Evolutionary conservation across 192 early-diverging fungal genomes (phyloP), one percentile per base, ranked within the genome.

Genomic region (Coemansia sp.): DNA sequence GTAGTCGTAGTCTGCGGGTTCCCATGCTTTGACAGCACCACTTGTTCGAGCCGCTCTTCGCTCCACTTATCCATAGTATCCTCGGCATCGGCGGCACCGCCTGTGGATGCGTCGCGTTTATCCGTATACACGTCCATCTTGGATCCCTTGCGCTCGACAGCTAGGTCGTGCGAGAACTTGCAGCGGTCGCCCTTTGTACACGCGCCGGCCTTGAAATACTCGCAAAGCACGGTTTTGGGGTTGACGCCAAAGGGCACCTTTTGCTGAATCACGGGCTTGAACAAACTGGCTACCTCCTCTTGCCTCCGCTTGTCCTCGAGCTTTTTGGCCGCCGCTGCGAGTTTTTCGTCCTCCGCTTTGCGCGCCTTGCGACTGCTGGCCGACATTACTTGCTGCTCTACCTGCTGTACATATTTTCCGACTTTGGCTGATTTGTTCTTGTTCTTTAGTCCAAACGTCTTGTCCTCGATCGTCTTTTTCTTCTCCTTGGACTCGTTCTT

Each of bases 361-460:
- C 56, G 46, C 22, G 51, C 65, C 70, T 92, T 87, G 63, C 85
- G 65, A 75, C 84, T 85, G 43, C 81, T 86, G 12, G 81, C 67
- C 11, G 81, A 64, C 71, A 84, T 77, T 58, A 90, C 94, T 77
- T 99, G 98, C 57, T 84, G 73, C 73, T 96, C 83, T 22, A 98
- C 94, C 71, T 95, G 92, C 76, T 96, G 85, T 49, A 99, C 94
- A 89, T 93, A 97, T 59, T 92, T 86, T 3, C 79, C 75, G 25
- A 96, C 94, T 82, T 99, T 99, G 59, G 86, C 86, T 27, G 94
- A 96, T 65, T 94, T 96, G 85, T 98, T 98, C 81, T 98, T 98
- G 87, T 98, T 98, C 74, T 99, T 99, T 46, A 99, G 85, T 42
- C 98, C 96, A 85, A 99, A 98, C 45, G 96, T 98, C 87, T 96